These are phyloP conservation scores for Lodderomyces parapsilosis DNA, from an alignment of 1,139 yeast genomes.

Conservation along the genomic window DNA sequence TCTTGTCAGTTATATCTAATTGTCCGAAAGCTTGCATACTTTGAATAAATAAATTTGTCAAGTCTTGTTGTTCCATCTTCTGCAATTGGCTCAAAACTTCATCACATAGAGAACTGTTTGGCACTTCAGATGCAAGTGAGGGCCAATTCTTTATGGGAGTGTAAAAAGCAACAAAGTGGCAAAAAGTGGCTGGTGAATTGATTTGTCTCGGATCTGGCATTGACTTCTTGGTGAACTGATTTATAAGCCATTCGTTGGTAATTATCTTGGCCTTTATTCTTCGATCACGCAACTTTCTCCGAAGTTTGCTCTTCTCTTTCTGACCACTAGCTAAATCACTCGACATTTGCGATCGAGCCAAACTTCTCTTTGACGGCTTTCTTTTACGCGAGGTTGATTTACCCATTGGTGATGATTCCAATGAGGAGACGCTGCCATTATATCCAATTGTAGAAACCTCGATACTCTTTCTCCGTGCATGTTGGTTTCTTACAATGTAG, in stretches of 20 bases:
- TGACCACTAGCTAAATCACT: constrained; percentile 14
- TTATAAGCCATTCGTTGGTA: constrained; percentile 17
- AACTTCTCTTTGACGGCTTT: constrained; percentile 15
- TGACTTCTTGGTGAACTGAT: constrained; percentile 15
- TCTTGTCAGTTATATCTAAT: constrained; percentile 10
- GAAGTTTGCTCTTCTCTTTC: constrained; percentile 19
- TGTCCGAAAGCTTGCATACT: constrained; percentile 14
- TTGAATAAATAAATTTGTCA: constrained; percentile 7
- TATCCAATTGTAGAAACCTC: constrained; percentile 5
- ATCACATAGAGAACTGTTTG: constrained; percentile 10
- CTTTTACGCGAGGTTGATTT: constrained; percentile 6
- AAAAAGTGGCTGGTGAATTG: constrained; percentile 14
- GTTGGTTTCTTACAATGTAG: constrained; percentile 13
- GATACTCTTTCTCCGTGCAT: constrained; percentile 14
- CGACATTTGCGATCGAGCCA: constrained; percentile 16
- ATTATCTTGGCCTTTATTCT: constrained; percentile 20
- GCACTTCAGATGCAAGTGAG: constrained; percentile 6
- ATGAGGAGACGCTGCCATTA: constrained; percentile 2
- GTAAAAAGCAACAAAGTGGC: constrained; percentile 16
- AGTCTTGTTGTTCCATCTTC: constrained; percentile 1
- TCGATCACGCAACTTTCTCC: constrained; percentile 21
- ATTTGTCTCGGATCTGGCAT: constrained; percentile 3
- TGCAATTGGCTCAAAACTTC: constrained; percentile 3
- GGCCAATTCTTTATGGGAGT: constrained; percentile 21
- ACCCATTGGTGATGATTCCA: constrained; percentile 1